Evolutionary conservation across 1,284 basidiomycete species (phyloP), one percentile per base, ranked within the genome.

Genomic region (Sanghuangporus baumii): DNA sequence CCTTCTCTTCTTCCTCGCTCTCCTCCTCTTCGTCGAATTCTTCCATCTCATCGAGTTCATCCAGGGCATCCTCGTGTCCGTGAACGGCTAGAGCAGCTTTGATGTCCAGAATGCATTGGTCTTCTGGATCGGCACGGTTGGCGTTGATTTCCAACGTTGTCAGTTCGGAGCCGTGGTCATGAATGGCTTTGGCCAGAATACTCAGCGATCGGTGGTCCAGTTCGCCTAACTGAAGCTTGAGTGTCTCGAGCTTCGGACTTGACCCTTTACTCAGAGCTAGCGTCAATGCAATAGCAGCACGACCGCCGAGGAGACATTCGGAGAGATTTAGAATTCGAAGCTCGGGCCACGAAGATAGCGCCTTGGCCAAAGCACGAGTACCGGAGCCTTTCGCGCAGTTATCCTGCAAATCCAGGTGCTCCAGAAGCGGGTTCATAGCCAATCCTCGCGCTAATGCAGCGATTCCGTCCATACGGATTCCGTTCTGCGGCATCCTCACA

Each of bases 401-500:
- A 76, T 99, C 96, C 75, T 98, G 94, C 59, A 99, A 76, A 78
- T 99, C 96, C 69, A 99, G 83, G 65, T 88, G 78, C 72, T 88
- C 81, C 62, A 99, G 79, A 55, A 79, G 76, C 1, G 80, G 76
- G 73, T 91, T 93, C 61, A 86, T 79, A 14, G 87, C 74, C 50
- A 99, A 76, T 2, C 95, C 96, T 37, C 77, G 72, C 23, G 91
- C 91, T 51, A 99, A 84, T 14, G 86, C 84, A n/a, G 83, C 83
- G 70, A 98, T 91, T 6, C 97, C 96, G 66, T 91, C 89, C 89
- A 94, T 94, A 67, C 96, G 83, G 70, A 99, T 98, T 2, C 96
- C 97, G 71, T 99, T 98, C 79, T 99, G 96, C 46, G 92, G 93
- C 88, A 99, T 90, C 67, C 91, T 84, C 41, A 99, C 90, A 70